phyloP scores from a whole-genome alignment of 768 basidiomycete genomes.

The Austroboletus eburneus region DNA sequence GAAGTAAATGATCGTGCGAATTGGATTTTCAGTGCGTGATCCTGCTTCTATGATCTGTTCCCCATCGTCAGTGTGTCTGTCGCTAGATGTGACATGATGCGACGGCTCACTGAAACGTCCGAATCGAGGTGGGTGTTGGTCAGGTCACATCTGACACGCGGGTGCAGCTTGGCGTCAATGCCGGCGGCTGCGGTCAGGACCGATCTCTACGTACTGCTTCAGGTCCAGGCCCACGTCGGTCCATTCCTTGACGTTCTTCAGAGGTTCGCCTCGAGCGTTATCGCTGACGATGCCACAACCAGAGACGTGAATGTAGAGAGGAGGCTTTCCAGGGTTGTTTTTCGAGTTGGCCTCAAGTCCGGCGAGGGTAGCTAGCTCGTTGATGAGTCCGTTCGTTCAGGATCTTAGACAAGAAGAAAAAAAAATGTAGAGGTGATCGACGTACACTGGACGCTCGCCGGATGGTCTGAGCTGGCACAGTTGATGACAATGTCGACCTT shows the following conservation, averaged over 20 bases:
- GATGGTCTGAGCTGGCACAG: conserved; percentile 39
- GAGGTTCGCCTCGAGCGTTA: conserved; percentile 36
- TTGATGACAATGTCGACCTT: conserved; percentile 40
- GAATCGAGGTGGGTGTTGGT: conserved; percentile 32
- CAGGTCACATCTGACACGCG: conserved; percentile 21
- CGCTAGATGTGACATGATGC: background rate
- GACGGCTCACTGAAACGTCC: conserved; percentile 26
- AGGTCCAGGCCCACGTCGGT: conserved; percentile 36
- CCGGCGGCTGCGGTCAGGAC: background rate
- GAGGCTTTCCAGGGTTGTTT: conserved; percentile 35
- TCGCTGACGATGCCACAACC: conserved; percentile 39
- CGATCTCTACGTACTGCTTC: conserved; percentile 21
- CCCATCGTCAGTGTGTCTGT: background rate
- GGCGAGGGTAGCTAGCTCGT: conserved; percentile 32
- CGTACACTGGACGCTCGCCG: conserved; percentile 31
- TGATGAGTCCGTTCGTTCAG: too few relatives aligned
- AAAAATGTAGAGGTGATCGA: conserved; percentile 1
- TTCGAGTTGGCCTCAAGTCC: conserved; percentile 37
- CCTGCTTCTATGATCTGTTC: conserved; percentile 38
- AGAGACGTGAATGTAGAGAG: conserved; percentile 42
- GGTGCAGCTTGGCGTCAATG: background rate
- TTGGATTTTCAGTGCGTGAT: conserved; percentile 34
- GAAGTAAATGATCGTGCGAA: conserved; percentile 42
- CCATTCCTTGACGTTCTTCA: conserved; percentile 32
- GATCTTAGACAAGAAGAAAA: too few relatives aligned